Percentiles rank a stretch among this genome's conserved stretches.
Evolutionary conservation across 768 basidiomycete species (phyloP).

Genomic region (Hemileccinum rubropunctum): DNA sequence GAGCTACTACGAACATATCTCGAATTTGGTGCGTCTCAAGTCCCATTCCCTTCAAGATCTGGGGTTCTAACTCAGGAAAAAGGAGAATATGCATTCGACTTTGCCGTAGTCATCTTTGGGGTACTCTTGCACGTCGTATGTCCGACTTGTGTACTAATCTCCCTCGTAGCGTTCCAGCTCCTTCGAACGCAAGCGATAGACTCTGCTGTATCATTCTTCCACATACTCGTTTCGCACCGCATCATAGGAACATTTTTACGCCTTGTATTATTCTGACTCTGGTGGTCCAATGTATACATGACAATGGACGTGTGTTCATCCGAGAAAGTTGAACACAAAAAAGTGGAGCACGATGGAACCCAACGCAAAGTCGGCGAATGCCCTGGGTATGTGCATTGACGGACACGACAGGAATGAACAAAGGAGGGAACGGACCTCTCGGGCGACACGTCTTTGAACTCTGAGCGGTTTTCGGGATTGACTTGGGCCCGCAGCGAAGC

Average conservation of each 20-base stretch:
- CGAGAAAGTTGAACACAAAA: constrained; percentile 98
- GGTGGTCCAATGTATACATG: neutral
- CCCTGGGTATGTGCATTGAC: constrained; percentile 46
- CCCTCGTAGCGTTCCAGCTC: constrained; percentile 59
- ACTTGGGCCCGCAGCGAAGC: constrained; percentile 92
- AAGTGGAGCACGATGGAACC: constrained; percentile 97
- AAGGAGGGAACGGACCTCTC: constrained; percentile 63
- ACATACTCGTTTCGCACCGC: neutral
- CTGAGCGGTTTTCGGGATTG: constrained; percentile 75
- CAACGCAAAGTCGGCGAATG: constrained; percentile 94
- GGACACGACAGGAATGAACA: neutral
- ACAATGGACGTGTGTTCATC: constrained; percentile 43
- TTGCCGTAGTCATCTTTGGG: constrained; percentile 80
- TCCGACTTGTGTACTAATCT: constrained; percentile 1
- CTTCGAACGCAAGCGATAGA: constrained; percentile 53
- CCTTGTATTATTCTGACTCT: constrained; percentile 12
- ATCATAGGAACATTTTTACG: neutral
- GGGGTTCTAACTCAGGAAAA: constrained; percentile 4
- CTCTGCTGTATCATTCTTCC: neutral
- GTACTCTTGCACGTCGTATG: constrained; percentile 36
- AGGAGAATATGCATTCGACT: constrained; percentile 88
- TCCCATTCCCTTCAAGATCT: neutral
- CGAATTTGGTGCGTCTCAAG: constrained; percentile 60
- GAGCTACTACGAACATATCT: constrained; percentile 76
- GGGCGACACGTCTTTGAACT: constrained; percentile 90